Evolutionary conservation across 768 basidiomycete species (phyloP), one percentile per base, ranked within the genome.

Genomic region (Hericium coralloides): DNA sequence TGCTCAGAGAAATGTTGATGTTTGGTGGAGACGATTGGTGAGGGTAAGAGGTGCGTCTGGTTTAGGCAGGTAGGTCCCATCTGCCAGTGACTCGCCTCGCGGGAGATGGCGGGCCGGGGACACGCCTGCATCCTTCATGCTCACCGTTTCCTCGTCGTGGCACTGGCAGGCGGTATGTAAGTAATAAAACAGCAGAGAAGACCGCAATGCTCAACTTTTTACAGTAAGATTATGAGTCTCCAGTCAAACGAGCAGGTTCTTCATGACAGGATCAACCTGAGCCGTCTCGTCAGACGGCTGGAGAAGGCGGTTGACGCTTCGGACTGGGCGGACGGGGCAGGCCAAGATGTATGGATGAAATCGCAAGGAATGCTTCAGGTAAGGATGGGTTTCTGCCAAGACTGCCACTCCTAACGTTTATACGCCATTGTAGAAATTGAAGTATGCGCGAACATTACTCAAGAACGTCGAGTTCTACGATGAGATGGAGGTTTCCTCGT

Each of bases 241-340:
- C 36, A 37, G 26, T 39, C 39, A 10, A 37, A 31, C 45, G 67
- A 69, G 25, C 65, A 68, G 52, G 31, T 61, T 2, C 52, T 62
- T 4, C 87, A 87, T 57, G 84, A 90, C 71, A 78, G 80, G 61
- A 79, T 90, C 12, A 90, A 90, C 68, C 73, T 90, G 9, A 69
- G 71, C 10, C 76, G 85, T 51, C 75, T 90, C 7, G 68, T 89
- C 4, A 74, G 77, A 47, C 68, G 82, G 55, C 76, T 91, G 0
- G 85, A 89, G 57, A 80, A 78, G 63, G 74, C 77, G 10, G 68
- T 79, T 0, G 69, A 69, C 20, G 66, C 69, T 12, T 68, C 65
- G 60, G 56, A 74, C 53, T 70, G 74, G 74, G 45, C 67, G 64
- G 20, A 68, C 70, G 55, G 77, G 72, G 75, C 65, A 61, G 10